Base-by-base conservation (phyloP, 208 protist genomes). In the Trichomonas vaginalis region DNA sequence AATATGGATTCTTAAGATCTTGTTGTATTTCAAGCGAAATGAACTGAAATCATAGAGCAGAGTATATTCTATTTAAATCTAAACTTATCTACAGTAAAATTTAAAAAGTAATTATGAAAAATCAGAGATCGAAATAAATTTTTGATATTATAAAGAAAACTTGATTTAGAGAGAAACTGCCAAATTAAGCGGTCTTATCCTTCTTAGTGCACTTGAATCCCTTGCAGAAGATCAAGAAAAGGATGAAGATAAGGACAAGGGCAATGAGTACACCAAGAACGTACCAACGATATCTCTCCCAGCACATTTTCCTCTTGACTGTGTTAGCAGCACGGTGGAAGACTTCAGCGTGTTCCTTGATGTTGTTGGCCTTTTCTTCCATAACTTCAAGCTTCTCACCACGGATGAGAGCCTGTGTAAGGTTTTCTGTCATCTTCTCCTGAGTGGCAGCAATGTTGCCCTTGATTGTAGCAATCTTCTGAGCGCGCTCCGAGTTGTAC, bases 371-470 rank as follows among this genome's bases (percentile, higher is more conserved):
- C 32, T 92, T 92, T 39, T 92, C 14, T 92, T 92, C 86, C 86
- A 92, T 92, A 42, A 92, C 35, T 10, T 92, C 35, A 9, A 92
- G 45, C 45, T 92, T 42, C n/a, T 92, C 86, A 51, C 86, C 86
- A 92, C 86, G 86, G 27, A 45, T 45, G 27, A 92, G 46, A 15
- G 86, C 86, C 45, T 48, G 42, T 92, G 86, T 92, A 35, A 92
- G 45, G 86, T 92, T 92, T 51, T 92, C 40, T 56, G 86, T 92
- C 86, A 92, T 92, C 32, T 92, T 48, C n/a, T 92, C 86, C n/a
- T 92, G 86, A 49, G 86, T 51, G 42, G 42, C 45, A n/a, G 23
- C n/a, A 32, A 92, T 35, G 45, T 92, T 92, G 15, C 45, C n/a
- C 86, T 92, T 92, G 15, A 42, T 40, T 51, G 23, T 35, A 14